phyloP scores from a whole-genome alignment of 2,329 filamentous ascomycete genomes.

The Hypoxylon sp. region DNA sequence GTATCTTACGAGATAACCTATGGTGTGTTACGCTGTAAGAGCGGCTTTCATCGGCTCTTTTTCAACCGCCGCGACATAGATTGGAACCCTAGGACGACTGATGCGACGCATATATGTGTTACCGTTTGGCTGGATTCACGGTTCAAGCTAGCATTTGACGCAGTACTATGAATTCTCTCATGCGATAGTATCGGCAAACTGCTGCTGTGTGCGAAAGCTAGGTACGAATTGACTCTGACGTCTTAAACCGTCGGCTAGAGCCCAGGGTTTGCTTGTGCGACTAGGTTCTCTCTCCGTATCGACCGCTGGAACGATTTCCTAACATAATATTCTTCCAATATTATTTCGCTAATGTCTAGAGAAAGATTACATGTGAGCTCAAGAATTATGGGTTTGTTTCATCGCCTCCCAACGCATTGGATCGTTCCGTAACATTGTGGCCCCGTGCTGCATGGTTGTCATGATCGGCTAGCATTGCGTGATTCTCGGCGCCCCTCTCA shows the following conservation, averaged over 20 bases:
- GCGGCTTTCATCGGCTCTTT: conserved; percentile 16
- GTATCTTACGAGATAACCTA: not conserved
- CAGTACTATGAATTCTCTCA: not conserved
- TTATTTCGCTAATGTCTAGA: not conserved
- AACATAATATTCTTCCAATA: not conserved
- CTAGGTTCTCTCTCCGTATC: not conserved
- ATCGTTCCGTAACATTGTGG: conserved; percentile 35
- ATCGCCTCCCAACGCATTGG: conserved; percentile 14
- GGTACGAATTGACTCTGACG: not conserved
- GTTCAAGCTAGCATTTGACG: not conserved
- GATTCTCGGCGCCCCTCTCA: conserved; percentile 42
- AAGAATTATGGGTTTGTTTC: not conserved
- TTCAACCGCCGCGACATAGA: conserved; percentile 23
- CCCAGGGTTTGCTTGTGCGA: not conserved
- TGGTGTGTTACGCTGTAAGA: not conserved
- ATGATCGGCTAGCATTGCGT: conserved; percentile 43
- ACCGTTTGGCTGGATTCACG: conserved; percentile 18
- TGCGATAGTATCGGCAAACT: conserved; percentile 1
- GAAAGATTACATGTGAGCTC: not conserved
- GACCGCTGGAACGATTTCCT: not conserved
- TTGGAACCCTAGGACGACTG: not conserved
- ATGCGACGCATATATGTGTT: conserved; percentile 10
- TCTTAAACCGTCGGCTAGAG: not conserved
- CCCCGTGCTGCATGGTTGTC: conserved; percentile 37
- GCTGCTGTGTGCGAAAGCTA: not conserved